Base-by-base conservation (phyloP, 192 early-diverging fungal genomes). In the Coemansia sp. region DNA sequence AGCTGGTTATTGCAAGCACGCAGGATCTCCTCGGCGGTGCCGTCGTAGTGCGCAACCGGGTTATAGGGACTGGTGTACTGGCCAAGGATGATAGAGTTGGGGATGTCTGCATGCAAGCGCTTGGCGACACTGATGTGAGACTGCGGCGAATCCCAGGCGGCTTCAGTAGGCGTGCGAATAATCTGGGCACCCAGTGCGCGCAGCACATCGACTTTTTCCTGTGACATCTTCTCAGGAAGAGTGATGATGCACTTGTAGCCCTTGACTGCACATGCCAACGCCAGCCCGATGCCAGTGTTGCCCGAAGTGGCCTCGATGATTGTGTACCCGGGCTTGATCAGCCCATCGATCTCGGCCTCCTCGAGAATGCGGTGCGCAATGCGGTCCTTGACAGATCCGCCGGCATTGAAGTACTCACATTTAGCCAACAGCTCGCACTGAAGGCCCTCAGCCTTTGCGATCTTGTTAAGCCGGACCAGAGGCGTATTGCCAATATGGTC, bases 261-360 rank as follows among this genome's bases (percentile, higher is more conserved):
- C 83, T 97, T 99, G 48, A 99, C 92, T n/a, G 97, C 95, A 41
- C 91, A 93, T 56, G 95, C 87, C 35, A 99, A 80, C 43, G 97
- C 97, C 43, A 99, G 85, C 42, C 97, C 97, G 68, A 99, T 99
- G 62, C 97, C 97, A 27, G 97, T 99, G 83, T 99, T 99, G 68
- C 97, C 97, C 22, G 95, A 97, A 21, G 97, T 99, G 38, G 97
- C 94, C 80, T 99, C 97, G 65, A 99, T 99, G 61, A 99, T 86
- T 17, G 95, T 98, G 53, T 75, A 86, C 6, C 97, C 97, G 22
- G 95, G 95, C 68, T 85, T 94, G 69, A 99, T 77, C 54, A 76
- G 87, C 5, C 97, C 97, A 29, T 88, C 90, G 67, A 83, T 85
- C 76, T 99, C 97, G 59, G 93, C 95, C 60, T 90, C 93, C 63